Evolutionary conservation across 306 rosid species (phyloP).

Genomic region (Pyrus communis): DNA sequence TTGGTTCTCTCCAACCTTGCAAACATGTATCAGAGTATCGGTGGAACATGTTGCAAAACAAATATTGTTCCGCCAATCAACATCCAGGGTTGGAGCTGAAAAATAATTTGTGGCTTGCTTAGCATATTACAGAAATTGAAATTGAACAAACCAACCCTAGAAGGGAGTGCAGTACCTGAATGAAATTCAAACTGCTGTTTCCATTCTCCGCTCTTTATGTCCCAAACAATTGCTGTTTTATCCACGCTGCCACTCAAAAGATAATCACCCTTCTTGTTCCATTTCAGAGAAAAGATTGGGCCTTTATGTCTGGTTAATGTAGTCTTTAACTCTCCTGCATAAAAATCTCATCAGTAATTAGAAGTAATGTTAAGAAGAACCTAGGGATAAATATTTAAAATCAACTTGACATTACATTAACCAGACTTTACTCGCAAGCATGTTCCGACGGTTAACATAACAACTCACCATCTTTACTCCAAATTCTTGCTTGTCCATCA

Average conservation of each 20-base stretch:
- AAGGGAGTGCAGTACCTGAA: constrained; percentile 29
- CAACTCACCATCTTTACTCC: constrained; percentile 59
- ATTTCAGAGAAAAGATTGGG: constrained; percentile 59
- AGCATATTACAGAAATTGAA: neutral
- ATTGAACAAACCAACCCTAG: neutral
- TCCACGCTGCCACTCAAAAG: constrained; percentile 66
- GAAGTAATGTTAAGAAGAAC: neutral
- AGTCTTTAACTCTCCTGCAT: constrained; percentile 45
- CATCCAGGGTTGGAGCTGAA: constrained; percentile 65
- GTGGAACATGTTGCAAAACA: constrained; percentile 66
- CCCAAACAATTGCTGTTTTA: constrained; percentile 65
- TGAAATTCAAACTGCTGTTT: constrained; percentile 67
- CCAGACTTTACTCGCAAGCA: neutral
- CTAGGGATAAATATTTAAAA: neutral
- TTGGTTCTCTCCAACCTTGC: constrained; percentile 58
- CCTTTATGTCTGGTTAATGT: constrained; percentile 53
- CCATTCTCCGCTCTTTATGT: constrained; percentile 51
- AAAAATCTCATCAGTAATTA: constrained; percentile 12
- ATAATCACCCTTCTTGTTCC: constrained; percentile 71
- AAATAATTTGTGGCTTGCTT: neutral
- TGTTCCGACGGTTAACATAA: neutral
- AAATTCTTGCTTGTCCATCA: constrained; percentile 74
- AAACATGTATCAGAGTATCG: constrained; percentile 50
- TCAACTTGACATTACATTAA: neutral
- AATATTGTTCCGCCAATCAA: constrained; percentile 56